Evolutionary conservation across 2,329 filamentous ascomycete genomes (phyloP), one percentile per base, ranked within the genome.

Genomic region (Graphiopsis chlorocephala): DNA sequence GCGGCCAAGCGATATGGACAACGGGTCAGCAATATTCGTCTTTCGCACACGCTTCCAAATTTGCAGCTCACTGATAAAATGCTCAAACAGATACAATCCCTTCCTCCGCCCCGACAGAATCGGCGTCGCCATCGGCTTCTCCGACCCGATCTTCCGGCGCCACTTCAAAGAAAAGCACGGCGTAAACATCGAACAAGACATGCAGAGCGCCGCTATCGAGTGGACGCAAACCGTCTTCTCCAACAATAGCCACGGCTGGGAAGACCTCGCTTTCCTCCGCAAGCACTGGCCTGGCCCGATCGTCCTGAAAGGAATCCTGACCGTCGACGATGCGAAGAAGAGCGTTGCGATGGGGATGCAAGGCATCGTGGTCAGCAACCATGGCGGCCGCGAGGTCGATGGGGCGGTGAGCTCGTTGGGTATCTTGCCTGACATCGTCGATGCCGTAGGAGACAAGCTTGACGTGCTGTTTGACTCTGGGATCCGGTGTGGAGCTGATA

Each of bases 221-320:
- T 89, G 86, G 86, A 77, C 81, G 29, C 72, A 76, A 35, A 80
- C 42, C 12, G 50, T 60, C 57, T 50, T 60, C 17, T 42, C 57
- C 2, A 72, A 72, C 29, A 68, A 66, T 11, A 68, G 70, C 35
- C 72, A 73, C 11, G 79, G 80, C 0, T 91, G 88, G 89, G 83
- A 86, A 1, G 81, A 91, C 42, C 73, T 91, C 38, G 78, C 79
- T 25, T 78, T 85, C 33, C 71, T 91, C 66, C 81, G 84, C 67
- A 78, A 84, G 68, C 74, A 88, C 64, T 91, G 88, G 87, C 81
- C 86, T 65, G 86, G 87, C 0, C 86, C 87, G 0, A 85, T 92
- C 61, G 83, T 86, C 66, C 79, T 86, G 38, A 89, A 89, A 74
- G 87, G 86, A 0, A 86, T 83, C 61, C 82, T 85, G 70, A 81